Evolutionary conservation across 2,329 filamentous ascomycete species (phyloP).

Genomic region (Ciborinia camelliae): DNA sequence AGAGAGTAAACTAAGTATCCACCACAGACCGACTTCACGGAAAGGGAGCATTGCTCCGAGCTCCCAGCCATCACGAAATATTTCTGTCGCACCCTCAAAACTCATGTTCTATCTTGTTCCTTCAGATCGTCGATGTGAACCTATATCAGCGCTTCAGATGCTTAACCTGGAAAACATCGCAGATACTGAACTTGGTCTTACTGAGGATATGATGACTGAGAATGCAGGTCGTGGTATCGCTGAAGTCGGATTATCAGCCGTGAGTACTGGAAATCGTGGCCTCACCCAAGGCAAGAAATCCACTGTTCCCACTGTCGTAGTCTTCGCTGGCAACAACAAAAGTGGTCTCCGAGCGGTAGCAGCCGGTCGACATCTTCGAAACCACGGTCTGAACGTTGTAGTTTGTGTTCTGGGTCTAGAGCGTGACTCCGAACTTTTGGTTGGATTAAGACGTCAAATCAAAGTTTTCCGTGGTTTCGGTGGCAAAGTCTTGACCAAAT

Average conservation of each 20-base stretch:
- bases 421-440: conserved; percentile 74
- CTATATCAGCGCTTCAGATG: conserved; percentile 75
- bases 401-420: conserved; percentile 84
- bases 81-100: conserved; percentile 31
- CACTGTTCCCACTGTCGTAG: conserved; percentile 50
- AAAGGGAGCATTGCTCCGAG: conserved; percentile 35
- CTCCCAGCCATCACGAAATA: conserved; percentile 29
- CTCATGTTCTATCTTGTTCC: conserved; percentile 50
- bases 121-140: conserved; percentile 56
- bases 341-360: conserved; percentile 81
- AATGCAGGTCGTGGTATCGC: conserved; percentile 87
- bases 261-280: conserved; percentile 45
- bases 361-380: conserved; percentile 80
- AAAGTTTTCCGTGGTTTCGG: conserved; percentile 81
- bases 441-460: conserved; percentile 76
- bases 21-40: conserved; percentile 36
- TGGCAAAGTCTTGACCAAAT: conserved; percentile 64
- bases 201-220: conserved; percentile 86
- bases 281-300: conserved; percentile 39
- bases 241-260: conserved; percentile 70
- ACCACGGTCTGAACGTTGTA: conserved; percentile 76
- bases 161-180: conserved; percentile 90
- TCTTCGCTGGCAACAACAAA: conserved; percentile 94
- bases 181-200: conserved; percentile 79
- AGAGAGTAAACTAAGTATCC: conserved; percentile 39